Base-by-base conservation (phyloP, 345 rosid genomes). In the Angophora floribunda region DNA sequence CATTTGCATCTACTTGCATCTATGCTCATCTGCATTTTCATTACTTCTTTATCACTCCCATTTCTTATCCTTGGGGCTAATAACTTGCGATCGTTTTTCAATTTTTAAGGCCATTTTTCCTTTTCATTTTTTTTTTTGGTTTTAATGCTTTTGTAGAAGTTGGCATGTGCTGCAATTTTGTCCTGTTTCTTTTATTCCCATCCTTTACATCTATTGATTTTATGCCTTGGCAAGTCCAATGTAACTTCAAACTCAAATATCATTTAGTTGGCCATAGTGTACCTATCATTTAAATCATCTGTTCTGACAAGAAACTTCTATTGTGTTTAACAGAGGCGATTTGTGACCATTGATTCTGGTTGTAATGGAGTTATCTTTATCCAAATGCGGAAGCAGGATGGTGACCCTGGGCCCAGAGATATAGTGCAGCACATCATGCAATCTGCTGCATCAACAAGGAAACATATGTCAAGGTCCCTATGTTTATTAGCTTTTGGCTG, bases 331-430 rank as follows among this genome's bases (percentile, higher is more conserved):
- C 92, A 98, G 99, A 96, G 99, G 92, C 96, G 94, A 84, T 96
- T 98, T 91, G 53, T 92, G 90, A 93, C 90, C 93, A 96, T 98
- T 86, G 99, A 97, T 93, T 94, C 97, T 12, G 98, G 99, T 75
- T 97, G 99, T 90, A 97, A 96, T 65, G 99, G 99, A 87, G 93
- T 98, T 80, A 93, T 93, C 86, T 92, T 98, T 88, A 92, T 98
- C 90, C 99, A 98, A 94, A 98, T 98, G 99, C 95, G 95, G 89
- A 95, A 93, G 94, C 91, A 91, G 89, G 97, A 94, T 86, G 94
- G 96, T 86, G 99, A 94, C 85, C 99, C 97, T 88, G 90, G 95
- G 44, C 99, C 99, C 16, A 96, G 92, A 90, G 97, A 97, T 87
- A 94, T 98, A 88, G 99, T 91, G 85, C 99, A 97, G 87, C 95